A percentile compares a stretch with the other conserved stretches of the same genome.
Evolutionary conservation across 108 stramenopile species (phyloP).

Genomic region (Conticribra weissflogii): DNA sequence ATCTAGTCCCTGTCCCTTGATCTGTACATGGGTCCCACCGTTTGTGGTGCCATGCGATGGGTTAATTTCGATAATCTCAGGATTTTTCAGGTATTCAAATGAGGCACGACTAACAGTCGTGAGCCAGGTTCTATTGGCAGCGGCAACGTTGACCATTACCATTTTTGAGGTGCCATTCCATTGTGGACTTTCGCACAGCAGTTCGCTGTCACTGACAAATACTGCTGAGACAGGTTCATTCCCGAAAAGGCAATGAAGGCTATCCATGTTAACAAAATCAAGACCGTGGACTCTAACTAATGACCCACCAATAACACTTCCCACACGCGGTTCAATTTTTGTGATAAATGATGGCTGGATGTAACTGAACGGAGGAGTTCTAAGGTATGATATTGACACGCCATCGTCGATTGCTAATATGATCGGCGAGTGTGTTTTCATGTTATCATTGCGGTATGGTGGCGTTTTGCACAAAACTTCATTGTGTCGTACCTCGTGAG

Average conservation of each 20-base stretch:
- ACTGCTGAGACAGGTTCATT: slow-evolving; percentile 16
- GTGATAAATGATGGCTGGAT: slow-evolving; percentile 35
- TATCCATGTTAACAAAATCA: slow-evolving; percentile 31
- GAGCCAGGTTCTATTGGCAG: slow-evolving; percentile 1
- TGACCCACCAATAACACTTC: slow-evolving; percentile 36
- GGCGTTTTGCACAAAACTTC: slow-evolving; percentile 16
- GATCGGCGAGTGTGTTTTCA: slow-evolving; percentile 21
- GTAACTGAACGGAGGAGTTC: slow-evolving; percentile 22
- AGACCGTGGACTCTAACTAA: slow-evolving; percentile 27
- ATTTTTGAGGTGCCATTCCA: slow-evolving; percentile 20
- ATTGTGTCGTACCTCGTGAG: slow-evolving; percentile 2
- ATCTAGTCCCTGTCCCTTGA: slow-evolving; percentile 11
- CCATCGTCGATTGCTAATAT: slow-evolving; percentile 21
- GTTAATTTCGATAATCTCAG: slow-evolving; percentile 21
- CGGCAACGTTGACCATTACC: slow-evolving; percentile 23
- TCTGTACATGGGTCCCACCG: slow-evolving; percentile 34
- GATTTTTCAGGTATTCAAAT: slow-evolving; percentile 38
- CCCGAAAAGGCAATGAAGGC: slow-evolving; percentile 42
- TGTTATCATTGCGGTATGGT: slow-evolving; percentile 1
- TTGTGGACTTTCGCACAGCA: slow-evolving; percentile 26
- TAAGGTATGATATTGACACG: slow-evolving; percentile 4
- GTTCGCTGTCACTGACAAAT: slow-evolving; percentile 18
- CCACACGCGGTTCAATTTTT: slow-evolving; percentile 30
- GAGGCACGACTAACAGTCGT: slow-evolving; percentile 21
- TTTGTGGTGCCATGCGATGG: slow-evolving; percentile 30